Conservation (phyloP, 108 stramenopile genomes). For the Skeletonema costatum region DNA sequence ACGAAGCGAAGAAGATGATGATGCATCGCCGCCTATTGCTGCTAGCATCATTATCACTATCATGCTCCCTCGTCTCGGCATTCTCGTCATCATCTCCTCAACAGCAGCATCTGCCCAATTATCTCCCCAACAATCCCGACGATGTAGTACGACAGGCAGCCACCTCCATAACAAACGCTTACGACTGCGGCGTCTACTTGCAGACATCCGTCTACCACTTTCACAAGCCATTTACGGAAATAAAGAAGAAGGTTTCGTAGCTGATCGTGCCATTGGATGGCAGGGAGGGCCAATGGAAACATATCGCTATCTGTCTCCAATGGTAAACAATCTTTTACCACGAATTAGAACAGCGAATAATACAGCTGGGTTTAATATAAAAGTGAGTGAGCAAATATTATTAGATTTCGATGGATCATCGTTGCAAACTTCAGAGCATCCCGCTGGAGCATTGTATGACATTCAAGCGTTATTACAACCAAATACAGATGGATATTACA, state of each 20-base stretch:
- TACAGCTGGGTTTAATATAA: conserved; percentile 2
- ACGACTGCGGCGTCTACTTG: conserved; percentile 2
- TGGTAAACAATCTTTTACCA: conserved; percentile 6
- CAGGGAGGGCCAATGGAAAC: conserved; percentile 45
- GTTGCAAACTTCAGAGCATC: conserved; percentile 25
- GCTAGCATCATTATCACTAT: not conserved
- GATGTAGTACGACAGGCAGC: conserved; percentile 11
- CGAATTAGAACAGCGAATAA: conserved; percentile 1
- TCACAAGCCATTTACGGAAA: conserved; percentile 32
- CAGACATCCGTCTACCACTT: conserved; percentile 38
- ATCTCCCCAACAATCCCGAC: conserved; percentile 1
- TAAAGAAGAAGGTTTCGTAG: conserved; percentile 35
- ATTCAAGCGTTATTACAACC: conserved; percentile 28
- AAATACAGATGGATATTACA: conserved; percentile 32
- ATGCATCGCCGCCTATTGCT: not conserved
- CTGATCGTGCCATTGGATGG: conserved; percentile 43
- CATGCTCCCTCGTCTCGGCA: not conserved
- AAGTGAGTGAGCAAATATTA: conserved; percentile 30
- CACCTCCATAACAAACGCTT: conserved; percentile 10
- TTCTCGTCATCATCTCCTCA: not conserved
- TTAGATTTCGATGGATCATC: conserved; percentile 36
- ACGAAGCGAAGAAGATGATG: too few relatives aligned
- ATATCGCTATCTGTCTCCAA: conserved; percentile 31
- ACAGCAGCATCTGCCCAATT: not conserved
- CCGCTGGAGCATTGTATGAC: conserved; percentile 25